These are phyloP conservation scores for Chlorella sp. DNA, from an alignment of 139 green algal species.

Conservation along the genomic window DNA sequence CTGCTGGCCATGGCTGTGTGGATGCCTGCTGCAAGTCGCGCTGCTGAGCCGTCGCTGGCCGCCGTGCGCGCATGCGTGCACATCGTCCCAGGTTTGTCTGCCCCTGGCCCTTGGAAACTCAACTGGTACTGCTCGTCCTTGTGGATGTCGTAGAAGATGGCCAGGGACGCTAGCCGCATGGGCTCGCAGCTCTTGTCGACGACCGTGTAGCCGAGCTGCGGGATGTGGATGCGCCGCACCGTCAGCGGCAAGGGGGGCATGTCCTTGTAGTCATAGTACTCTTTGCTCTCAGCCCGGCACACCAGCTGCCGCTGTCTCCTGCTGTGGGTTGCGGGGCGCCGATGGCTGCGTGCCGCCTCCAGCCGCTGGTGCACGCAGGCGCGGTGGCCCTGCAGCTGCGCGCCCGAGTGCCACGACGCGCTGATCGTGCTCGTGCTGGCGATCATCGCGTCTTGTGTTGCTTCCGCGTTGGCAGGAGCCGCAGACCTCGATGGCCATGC, in stretches of 20 bases:
- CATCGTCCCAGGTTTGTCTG: no score
- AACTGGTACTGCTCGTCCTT: constrained; percentile 52
- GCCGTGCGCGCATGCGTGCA: no score
- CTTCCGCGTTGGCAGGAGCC: no score
- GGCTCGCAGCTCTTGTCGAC: constrained; percentile 22
- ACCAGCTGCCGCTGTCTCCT: background rate
- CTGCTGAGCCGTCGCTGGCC: no score
- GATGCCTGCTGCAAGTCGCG: no score
- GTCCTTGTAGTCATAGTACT: constrained; percentile 58
- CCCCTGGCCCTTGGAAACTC: no score
- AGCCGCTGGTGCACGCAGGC: background rate
- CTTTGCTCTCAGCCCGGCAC: background rate
- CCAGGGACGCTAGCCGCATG: constrained; percentile 38
- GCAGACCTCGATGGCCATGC: no score
- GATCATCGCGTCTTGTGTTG: background rate
- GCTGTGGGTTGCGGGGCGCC: background rate
- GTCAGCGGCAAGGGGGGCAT: constrained; percentile 48
- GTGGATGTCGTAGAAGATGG: constrained; percentile 59
- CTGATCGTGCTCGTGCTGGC: background rate
- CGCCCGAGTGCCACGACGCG: background rate
- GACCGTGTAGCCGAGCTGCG: constrained; percentile 40
- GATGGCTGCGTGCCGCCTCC: no score
- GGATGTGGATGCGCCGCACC: constrained; percentile 35
- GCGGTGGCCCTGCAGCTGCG: background rate
- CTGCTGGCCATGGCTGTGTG: no score